Base-by-base conservation (phyloP, 495 filamentous ascomycete genomes). In the Penicillium pancosmium region DNA sequence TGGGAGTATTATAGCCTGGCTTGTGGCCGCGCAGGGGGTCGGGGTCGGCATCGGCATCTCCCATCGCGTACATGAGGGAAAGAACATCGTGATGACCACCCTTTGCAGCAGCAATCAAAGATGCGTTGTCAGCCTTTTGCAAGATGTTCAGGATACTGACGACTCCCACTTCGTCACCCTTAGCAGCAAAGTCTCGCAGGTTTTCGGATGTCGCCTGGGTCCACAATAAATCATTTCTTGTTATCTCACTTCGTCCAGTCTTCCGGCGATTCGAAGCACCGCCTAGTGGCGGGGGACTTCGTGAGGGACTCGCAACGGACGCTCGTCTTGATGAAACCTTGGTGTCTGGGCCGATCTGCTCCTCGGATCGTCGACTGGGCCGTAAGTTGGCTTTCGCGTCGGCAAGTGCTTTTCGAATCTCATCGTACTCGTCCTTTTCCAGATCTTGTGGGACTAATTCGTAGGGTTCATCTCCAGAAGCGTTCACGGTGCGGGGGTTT, bases 11-110 rank as follows among this genome's bases (percentile, higher is more conserved):
- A 61, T 89, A 78, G 7, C 78, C 82, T 15, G 76, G 63, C 54
- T 76, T 80, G 44, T 80, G 78, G 21, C 76, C 74, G 21, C 73
- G 63, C 13, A 83, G 55, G 5, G 90, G 88, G 7, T 82, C 79
- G 0, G 93, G 94, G 68, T 96, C 93, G 3, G 91, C 86, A 61
- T 96, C 86, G 16, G 87, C 86, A 52, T 81, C 79, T 2, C 91
- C 90, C 65, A 96, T 82, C 7, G 91, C 95, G 56, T 98, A 77
- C 51, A 98, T 79, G 40, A 97, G 80, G 66, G 90, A 90, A 46
- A 98, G 81, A 13, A 96, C 89, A 35, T 91, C 86, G 57, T 89
- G 86, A 66, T 98, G 93, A 2, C 93, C 93, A 46, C 92, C 94
- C 65, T 89, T 88, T n/a, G 93, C 92, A 8, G 94, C 95, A 53